A percentile compares a stretch with the other conserved stretches of the same genome.
phyloP scores from a whole-genome alignment of 2,329 filamentous ascomycete species.

The Xylariaceae sp. region DNA sequence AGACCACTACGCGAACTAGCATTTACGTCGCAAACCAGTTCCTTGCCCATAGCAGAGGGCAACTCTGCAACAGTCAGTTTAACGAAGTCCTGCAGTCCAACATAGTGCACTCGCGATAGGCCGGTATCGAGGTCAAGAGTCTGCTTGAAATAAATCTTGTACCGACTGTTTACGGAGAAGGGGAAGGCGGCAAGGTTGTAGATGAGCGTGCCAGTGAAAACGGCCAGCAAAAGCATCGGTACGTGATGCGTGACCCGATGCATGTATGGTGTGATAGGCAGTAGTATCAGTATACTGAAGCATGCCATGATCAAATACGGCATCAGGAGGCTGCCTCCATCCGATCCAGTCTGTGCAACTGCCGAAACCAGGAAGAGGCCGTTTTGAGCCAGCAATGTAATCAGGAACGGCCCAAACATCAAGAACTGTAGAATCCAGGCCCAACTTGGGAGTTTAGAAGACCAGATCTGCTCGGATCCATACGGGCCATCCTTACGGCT shows the following conservation, averaged over 20 bases:
- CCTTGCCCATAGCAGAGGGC: conserved; percentile 63
- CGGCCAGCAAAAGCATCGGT: conserved; percentile 66
- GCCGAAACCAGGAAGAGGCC: conserved; percentile 67
- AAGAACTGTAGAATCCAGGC: conserved; percentile 86
- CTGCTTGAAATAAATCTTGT: conserved; percentile 87
- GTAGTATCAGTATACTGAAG: conserved; percentile 65
- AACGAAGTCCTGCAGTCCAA: conserved; percentile 63
- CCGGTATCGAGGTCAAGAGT: conserved; percentile 69
- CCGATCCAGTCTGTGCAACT: conserved; percentile 73
- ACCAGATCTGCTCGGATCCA: conserved; percentile 80
- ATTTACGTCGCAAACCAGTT: conserved; percentile 45
- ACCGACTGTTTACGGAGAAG: conserved; percentile 70
- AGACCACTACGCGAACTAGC: conserved; percentile 46
- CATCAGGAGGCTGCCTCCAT: conserved; percentile 67
- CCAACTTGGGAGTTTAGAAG: conserved; percentile 69
- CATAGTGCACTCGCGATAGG: conserved; percentile 63
- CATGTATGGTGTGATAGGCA: conserved; percentile 76
- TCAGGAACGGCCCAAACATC: conserved; percentile 67
- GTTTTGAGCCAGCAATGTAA: conserved; percentile 73
- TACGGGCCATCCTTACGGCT: conserved; percentile 41
- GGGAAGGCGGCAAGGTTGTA: conserved; percentile 88
- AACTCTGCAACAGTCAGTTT: conserved; percentile 61
- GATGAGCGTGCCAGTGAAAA: conserved; percentile 70
- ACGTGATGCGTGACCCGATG: conserved; percentile 82
- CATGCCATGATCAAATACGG: conserved; percentile 66